Conservation (phyloP, 129 eudicot species). For the Flaveria linearis region DNA sequence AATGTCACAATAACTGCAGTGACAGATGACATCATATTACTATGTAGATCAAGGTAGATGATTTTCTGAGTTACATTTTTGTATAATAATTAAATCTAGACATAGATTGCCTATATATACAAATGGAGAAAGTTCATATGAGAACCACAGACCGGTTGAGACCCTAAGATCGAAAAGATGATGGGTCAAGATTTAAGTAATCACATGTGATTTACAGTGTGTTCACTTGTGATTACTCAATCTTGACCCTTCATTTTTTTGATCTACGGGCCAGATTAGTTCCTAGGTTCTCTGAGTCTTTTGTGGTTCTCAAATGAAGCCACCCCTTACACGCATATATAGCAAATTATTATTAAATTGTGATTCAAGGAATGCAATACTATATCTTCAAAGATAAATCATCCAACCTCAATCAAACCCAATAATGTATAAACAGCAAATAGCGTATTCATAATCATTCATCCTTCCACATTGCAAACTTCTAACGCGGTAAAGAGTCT, state of each 20-base stretch:
- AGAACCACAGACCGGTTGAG: background rate
- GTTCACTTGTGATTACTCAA: background rate
- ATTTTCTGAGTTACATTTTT: background rate
- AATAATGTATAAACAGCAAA: no score
- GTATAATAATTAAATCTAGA: background rate
- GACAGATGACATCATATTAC: background rate
- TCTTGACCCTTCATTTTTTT: background rate
- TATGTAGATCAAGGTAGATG: background rate
- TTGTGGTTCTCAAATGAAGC: background rate
- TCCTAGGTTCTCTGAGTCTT: background rate
- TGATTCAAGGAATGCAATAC: background rate
- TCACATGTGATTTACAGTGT: background rate
- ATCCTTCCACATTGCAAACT: background rate
- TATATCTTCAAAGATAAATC: no score
- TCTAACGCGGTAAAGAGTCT: background rate
- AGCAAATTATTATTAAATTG: constrained; percentile 2
- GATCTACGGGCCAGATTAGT: background rate
- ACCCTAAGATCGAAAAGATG: background rate
- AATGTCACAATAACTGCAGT: constrained; percentile 27
- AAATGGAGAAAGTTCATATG: background rate
- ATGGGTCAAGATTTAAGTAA: background rate
- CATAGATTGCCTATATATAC: constrained; percentile 1
- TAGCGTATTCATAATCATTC: background rate
- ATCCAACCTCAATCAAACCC: no score
- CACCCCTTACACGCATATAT: background rate